Conservation (phyloP, 805 yeast genomes). For the Suhomyces prunicola region DNA sequence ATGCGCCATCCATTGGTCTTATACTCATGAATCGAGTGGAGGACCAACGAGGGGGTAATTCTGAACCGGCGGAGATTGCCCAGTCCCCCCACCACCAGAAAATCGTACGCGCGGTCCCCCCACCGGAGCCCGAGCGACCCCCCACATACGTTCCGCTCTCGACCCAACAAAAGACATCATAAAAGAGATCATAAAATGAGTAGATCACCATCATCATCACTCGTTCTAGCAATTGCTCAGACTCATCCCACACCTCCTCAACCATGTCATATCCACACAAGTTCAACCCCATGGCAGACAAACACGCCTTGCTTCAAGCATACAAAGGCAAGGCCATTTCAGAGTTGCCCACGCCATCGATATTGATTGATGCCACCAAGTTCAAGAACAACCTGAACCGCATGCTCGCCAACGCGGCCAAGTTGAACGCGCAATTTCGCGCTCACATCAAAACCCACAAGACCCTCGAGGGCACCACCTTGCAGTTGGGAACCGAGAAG, state of each 20-base stretch:
- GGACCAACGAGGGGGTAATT: no score
- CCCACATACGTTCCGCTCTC: no score
- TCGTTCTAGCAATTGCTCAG: no score
- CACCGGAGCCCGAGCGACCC: no score
- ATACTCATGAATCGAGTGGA: not conserved
- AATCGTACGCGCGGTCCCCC: no score
- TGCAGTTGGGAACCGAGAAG: slow-evolving; percentile 48
- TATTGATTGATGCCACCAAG: slow-evolving; percentile 42
- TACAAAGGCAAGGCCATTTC: slow-evolving; percentile 42
- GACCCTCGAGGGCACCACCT: slow-evolving; percentile 53
- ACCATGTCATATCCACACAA: slow-evolving; percentile 2
- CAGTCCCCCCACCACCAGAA: no score
- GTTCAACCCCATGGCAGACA: slow-evolving; percentile 19
- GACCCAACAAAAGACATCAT: no score
- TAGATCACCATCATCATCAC: no score
- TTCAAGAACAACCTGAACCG: slow-evolving; percentile 44
- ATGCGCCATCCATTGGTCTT: not conserved
- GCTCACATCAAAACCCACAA: slow-evolving; percentile 80
- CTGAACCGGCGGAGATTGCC: no score
- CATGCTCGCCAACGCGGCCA: slow-evolving; percentile 47
- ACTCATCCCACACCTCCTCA: no score
- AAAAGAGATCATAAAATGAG: no score
- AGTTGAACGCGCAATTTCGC: slow-evolving; percentile 48
- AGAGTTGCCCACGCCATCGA: slow-evolving; percentile 60
- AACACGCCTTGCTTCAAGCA: slow-evolving; percentile 14